A percentile compares a stretch with the other conserved stretches of the same genome.
These are phyloP conservation scores for Seiridium unicorne DNA, from an alignment of 2,329 filamentous ascomycete species.

Conservation along the genomic window DNA sequence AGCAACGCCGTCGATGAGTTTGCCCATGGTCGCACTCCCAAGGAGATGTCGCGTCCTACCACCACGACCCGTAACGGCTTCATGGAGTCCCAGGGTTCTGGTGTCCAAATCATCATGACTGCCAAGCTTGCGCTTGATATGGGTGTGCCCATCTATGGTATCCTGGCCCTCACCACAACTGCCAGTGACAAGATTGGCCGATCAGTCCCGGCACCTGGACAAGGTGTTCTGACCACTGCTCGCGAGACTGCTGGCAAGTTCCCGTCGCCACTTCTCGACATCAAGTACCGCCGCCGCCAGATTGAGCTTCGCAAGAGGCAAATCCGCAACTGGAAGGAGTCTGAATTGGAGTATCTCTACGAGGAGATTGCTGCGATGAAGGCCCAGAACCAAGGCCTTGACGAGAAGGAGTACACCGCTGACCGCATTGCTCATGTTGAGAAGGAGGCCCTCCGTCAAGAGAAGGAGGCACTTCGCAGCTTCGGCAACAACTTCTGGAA, in stretches of 20 bases:
- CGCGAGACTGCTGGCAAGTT: conserved; percentile 89
- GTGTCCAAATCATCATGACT: conserved; percentile 98
- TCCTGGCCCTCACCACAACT: conserved; percentile 89
- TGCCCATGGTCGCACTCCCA: conserved; percentile 88
- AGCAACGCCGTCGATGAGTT: conserved; percentile 98
- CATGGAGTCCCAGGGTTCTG: conserved; percentile 98
- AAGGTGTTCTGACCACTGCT: conserved; percentile 94
- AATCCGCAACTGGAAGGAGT: conserved; percentile 96
- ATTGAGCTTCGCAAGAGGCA: conserved; percentile 91
- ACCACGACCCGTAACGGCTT: conserved; percentile 97
- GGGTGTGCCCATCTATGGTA: conserved; percentile 96
- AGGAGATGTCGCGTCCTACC: conserved; percentile 96
- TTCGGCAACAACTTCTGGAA: conserved; percentile 99
- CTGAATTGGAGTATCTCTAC: conserved; percentile 87
- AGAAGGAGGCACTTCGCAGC: conserved; percentile 88
- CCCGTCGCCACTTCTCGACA: conserved; percentile 92
- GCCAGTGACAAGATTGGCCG: conserved; percentile 99
- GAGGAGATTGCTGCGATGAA: conserved; percentile 93
- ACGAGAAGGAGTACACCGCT: conserved; percentile 80
- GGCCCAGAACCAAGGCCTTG: conserved; percentile 70
- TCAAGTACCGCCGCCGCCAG: conserved; percentile 95
- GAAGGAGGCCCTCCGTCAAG: conserved; percentile 82
- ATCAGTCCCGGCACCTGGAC: conserved; percentile 91
- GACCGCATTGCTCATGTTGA: conserved; percentile 86
- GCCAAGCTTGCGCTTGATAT: conserved; percentile 94